Evolutionary conservation across 2,329 filamentous ascomycete species (phyloP).

Genomic region (Colletotrichum truncatum): DNA sequence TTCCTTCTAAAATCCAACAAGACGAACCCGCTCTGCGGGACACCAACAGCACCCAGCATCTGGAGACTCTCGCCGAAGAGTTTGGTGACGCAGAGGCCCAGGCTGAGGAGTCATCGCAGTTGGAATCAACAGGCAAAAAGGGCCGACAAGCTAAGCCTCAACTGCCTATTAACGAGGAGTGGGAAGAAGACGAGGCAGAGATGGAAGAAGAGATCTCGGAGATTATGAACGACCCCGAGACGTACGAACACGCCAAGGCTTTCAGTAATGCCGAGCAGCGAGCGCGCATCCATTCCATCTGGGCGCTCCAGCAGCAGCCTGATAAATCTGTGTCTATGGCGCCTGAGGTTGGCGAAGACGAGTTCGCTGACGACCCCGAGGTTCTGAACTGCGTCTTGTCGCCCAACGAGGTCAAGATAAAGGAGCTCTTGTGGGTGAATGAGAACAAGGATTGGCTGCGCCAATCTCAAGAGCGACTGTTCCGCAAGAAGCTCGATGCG

Average conservation of each 20-base stretch:
- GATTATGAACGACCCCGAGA: conserved; percentile 71
- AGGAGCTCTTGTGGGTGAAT: conserved; percentile 93
- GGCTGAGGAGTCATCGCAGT: neutral
- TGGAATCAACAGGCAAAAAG: neutral
- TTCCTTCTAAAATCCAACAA: conserved; percentile 23
- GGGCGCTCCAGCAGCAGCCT: conserved; percentile 58
- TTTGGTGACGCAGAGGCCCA: conserved; percentile 22
- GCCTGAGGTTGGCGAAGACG: conserved; percentile 76
- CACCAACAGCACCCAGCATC: conserved; percentile 19
- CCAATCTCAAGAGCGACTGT: conserved; percentile 83
- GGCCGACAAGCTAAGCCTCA: conserved; percentile 46
- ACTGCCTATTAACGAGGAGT: conserved; percentile 68
- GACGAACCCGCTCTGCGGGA: conserved; percentile 25
- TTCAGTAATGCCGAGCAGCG: conserved; percentile 67
- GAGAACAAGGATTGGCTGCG: conserved; percentile 95
- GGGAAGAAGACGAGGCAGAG: conserved; percentile 69
- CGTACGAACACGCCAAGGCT: conserved; percentile 63
- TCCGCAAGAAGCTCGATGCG: conserved; percentile 74
- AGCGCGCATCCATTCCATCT: conserved; percentile 61
- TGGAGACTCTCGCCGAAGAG: conserved; percentile 26
- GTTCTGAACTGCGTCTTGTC: conserved; percentile 82
- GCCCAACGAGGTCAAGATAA: conserved; percentile 78
- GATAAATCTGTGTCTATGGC: conserved; percentile 63
- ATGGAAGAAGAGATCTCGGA: conserved; percentile 77
- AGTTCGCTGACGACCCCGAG: conserved; percentile 91